Conservation (phyloP, 1,139 yeast species). For the Yamadazyma membranifaciens region DNA sequence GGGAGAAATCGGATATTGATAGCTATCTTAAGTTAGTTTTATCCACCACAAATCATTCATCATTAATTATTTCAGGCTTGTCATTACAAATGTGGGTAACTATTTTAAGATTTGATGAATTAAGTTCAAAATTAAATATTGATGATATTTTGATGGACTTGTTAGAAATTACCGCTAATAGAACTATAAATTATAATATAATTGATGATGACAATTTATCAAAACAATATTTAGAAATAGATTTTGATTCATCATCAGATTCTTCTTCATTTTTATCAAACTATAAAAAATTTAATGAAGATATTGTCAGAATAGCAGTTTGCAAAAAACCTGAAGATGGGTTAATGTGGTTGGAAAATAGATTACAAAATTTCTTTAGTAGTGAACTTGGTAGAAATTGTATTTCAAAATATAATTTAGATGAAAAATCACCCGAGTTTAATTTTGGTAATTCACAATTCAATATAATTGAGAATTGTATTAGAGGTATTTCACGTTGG, state of each 20-base stretch:
- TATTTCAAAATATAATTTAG: constrained; percentile 53
- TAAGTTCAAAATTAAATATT: constrained; percentile 51
- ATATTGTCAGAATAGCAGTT: constrained; percentile 81
- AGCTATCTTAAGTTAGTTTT: constrained; percentile 73
- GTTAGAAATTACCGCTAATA: constrained; percentile 73
- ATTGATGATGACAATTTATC: constrained; percentile 66
- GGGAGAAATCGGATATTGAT: constrained; percentile 55
- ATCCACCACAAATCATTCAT: constrained; percentile 78
- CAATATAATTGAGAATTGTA: constrained; percentile 82
- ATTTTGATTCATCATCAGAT: constrained; percentile 87
- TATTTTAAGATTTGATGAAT: constrained; percentile 76
- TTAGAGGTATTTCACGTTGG: constrained; percentile 96
- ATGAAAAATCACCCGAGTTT: constrained; percentile 67
- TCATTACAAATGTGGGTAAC: constrained; percentile 96
- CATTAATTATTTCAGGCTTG: constrained; percentile 86
- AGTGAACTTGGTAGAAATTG: constrained; percentile 71
- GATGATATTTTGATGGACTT: constrained; percentile 60
- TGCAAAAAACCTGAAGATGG: constrained; percentile 86
- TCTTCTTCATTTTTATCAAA: constrained; percentile 73
- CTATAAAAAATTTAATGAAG: constrained; percentile 83
- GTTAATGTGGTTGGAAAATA: constrained; percentile 72
- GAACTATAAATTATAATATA: constrained; percentile 71
- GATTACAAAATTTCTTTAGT: constrained; percentile 71
- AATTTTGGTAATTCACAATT: constrained; percentile 80
- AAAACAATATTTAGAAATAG: constrained; percentile 67